A percentile compares a stretch with the other conserved stretches of the same genome.
Conservation (phyloP, 176 grass and related monocot species). For the Thinopyrum elongatum region DNA sequence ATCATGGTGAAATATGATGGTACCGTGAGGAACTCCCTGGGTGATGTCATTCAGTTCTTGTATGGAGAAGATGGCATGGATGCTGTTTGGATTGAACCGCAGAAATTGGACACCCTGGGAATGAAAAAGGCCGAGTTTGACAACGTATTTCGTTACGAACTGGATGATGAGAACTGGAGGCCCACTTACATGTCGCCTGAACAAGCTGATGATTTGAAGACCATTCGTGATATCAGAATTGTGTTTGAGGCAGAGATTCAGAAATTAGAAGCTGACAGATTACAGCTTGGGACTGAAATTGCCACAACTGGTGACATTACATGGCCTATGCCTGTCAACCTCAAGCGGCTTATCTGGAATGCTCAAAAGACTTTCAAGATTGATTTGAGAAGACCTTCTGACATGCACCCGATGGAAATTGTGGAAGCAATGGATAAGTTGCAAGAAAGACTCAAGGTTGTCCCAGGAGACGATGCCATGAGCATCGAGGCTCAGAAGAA, state of each 20-base stretch:
- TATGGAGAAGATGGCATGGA: constrained; percentile 99
- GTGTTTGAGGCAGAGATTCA: constrained; percentile 96
- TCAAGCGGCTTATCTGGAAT: constrained; percentile 97
- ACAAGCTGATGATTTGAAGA: constrained; percentile 92
- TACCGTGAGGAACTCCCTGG: constrained; percentile 92
- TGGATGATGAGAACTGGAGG: constrained; percentile 87
- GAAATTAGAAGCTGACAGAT: constrained; percentile 88
- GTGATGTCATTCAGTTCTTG: constrained; percentile 95
- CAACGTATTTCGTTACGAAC: constrained; percentile 65
- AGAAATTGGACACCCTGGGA: constrained; percentile 88
- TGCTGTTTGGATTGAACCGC: constrained; percentile 92
- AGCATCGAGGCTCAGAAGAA: constrained; percentile 99
- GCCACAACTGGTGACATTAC: constrained; percentile 80
- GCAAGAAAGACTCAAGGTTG: constrained; percentile 94
- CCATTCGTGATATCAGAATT: constrained; percentile 84
- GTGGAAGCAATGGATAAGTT: constrained; percentile 96
- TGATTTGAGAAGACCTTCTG: constrained; percentile 89
- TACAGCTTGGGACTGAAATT: constrained; percentile 88
- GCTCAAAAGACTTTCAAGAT: constrained; percentile 97
- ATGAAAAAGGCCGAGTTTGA: constrained; percentile 87
- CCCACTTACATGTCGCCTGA: constrained; percentile 91
- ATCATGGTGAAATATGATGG: constrained; percentile 99
- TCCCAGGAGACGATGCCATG: constrained; percentile 93
- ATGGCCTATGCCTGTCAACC: constrained; percentile 93
- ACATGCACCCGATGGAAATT: constrained; percentile 99